phyloP scores from a whole-genome alignment of 73 alveolate species.

The Blepharisma stoltei region DNA sequence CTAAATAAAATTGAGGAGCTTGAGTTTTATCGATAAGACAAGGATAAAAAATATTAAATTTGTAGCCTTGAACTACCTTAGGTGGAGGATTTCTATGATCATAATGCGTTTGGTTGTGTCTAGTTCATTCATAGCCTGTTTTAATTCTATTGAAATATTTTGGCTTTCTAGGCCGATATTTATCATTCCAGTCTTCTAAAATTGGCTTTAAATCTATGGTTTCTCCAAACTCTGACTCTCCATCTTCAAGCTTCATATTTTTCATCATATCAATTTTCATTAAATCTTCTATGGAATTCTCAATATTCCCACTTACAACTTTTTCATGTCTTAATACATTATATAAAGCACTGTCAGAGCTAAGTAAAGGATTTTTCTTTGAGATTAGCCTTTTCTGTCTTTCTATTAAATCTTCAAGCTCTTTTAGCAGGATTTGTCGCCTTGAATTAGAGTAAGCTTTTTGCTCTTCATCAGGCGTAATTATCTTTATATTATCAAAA shows the following conservation, averaged over 20 bases:
- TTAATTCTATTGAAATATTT: constrained; percentile 89
- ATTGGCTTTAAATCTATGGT: neutral
- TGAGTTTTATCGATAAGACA: constrained; percentile 93
- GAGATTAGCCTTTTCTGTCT: neutral
- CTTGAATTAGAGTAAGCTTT: neutral
- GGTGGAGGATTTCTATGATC: constrained; percentile 99
- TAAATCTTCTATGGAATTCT: constrained; percentile 12
- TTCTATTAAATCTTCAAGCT: constrained; percentile 2
- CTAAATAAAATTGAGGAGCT: constrained; percentile 94
- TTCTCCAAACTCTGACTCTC: constrained; percentile 7
- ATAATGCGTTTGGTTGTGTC: constrained; percentile 97
- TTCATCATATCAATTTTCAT: constrained; percentile 11
- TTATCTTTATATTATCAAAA: neutral
- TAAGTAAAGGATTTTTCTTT: neutral
- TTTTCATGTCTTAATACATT: constrained; percentile 51
- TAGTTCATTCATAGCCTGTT: constrained; percentile 99
- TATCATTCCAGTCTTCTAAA: constrained; percentile 77
- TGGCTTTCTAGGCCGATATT: constrained; percentile 90
- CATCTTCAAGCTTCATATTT: neutral
- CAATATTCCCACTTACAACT: constrained; percentile 24
- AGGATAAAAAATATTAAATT: constrained; percentile 98
- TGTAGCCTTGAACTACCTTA: constrained; percentile 95
- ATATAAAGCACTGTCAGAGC: constrained; percentile 13
- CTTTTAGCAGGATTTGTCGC: neutral
- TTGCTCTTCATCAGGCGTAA: neutral